Conservation (phyloP, 306 rosid species). For the Ziziphus jujuba region DNA sequence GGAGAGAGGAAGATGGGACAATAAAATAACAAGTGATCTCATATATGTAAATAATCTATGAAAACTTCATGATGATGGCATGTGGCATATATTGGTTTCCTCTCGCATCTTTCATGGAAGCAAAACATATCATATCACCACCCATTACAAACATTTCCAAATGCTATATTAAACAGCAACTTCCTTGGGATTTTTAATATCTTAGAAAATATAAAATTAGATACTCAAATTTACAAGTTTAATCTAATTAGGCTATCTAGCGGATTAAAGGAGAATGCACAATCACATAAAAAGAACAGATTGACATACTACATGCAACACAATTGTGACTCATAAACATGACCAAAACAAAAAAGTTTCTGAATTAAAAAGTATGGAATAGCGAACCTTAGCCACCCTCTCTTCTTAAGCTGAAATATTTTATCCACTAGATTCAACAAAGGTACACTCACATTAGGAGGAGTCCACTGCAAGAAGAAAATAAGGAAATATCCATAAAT, state of each 20-base stretch:
- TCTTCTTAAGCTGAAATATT: constrained; percentile 92
- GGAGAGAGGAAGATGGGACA: not conserved
- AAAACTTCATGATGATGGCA: not conserved
- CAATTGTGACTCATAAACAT: not conserved
- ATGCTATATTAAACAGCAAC: constrained; percentile 4
- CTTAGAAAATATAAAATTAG: not conserved
- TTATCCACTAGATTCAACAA: constrained; percentile 92
- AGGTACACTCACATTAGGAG: constrained; percentile 94
- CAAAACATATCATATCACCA: not conserved
- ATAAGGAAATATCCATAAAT: constrained; percentile 11
- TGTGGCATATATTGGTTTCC: not conserved
- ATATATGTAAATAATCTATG: not conserved
- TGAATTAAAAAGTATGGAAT: constrained; percentile 13
- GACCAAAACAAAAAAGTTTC: not conserved
- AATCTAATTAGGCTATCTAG: not conserved
- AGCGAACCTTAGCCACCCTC: constrained; percentile 96
- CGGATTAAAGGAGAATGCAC: not conserved
- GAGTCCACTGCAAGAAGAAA: constrained; percentile 81
- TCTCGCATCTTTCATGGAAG: not conserved
- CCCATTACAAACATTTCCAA: not conserved
- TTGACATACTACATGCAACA: not conserved
- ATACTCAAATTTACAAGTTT: not conserved
- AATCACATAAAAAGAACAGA: not conserved
- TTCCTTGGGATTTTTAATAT: not conserved
- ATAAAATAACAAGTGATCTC: not conserved